A percentile compares a stretch with the other conserved stretches of the same genome.
Evolutionary conservation across 257 asterid species (phyloP).

Genomic region (Solanum sitiens): DNA sequence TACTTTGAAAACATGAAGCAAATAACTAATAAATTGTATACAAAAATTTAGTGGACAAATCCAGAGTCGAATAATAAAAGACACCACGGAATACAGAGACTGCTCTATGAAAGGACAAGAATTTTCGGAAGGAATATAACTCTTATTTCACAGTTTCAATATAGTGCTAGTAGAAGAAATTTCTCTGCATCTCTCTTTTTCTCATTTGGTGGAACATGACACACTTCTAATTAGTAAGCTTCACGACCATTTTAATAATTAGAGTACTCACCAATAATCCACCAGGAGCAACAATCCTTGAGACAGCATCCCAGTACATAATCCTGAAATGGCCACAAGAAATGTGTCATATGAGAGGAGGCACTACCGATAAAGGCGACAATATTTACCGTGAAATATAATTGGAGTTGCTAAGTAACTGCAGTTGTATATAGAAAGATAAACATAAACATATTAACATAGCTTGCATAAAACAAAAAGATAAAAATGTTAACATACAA

Average conservation of each 20-base stretch:
- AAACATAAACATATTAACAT: background rate
- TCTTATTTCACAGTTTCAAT: background rate
- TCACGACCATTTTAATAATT: background rate
- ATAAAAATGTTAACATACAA: background rate
- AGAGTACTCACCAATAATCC: conserved; percentile 71
- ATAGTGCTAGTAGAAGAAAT: background rate
- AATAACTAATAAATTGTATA: background rate
- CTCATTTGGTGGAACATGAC: background rate
- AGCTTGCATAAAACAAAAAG: background rate
- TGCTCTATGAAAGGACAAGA: background rate
- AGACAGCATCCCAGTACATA: conserved; percentile 87
- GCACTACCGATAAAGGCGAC: background rate
- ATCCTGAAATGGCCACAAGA: conserved; percentile 35
- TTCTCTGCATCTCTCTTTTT: background rate
- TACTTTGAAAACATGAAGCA: background rate
- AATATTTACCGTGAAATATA: background rate
- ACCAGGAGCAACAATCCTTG: conserved; percentile 71
- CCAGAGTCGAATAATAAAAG: background rate
- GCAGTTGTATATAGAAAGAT: background rate
- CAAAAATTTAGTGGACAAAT: background rate
- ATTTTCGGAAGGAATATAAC: background rate
- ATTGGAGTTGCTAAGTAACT: background rate
- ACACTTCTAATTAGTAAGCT: background rate
- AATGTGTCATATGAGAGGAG: background rate
- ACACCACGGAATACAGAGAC: background rate